Base-by-base conservation (phyloP, 768 basidiomycete species). In the Mycena rosella region DNA sequence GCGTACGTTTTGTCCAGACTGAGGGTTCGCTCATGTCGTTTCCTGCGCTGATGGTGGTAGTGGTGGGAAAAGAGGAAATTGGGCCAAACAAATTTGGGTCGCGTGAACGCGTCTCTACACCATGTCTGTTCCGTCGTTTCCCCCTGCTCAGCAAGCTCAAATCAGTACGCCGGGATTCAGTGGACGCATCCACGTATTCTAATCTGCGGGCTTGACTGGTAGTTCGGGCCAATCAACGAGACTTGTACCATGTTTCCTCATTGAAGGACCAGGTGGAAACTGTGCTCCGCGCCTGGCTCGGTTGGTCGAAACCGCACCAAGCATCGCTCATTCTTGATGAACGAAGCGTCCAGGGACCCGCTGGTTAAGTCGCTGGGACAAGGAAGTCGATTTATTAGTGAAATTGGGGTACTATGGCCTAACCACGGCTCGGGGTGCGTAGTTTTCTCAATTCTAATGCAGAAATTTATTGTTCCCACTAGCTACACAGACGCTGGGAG, bases 201-300 rank as follows among this genome's bases (percentile, higher is more conserved):
- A 40, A 45, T 57, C 45, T 55, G 11, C 53, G 52, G 45, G 47
- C 52, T 48, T 29, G 10, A n/a, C n/a, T n/a, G n/a, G n/a, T 75
- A 96, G 95, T 96, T 75, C 87, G 95, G 65, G 91, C 94, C 40
- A 91, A 94, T 75, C 95, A 96, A 75, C 83, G 95, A 68, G 95
- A 96, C 77, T 69, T 93, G 49, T 92, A 89, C 74, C 92, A 95
- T 80, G 83, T 95, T 47, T 85, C 89, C 32, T 87, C 88, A 8
- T 80, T 96, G 74, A 89, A 87, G 71, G 93, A 94, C 58, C 92
- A 95, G 74, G 82, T 88, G 13, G 93, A 94, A 70, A 86, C 82
- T 64, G 91, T 93, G 7, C 81, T 95, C 29, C 85, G 94, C 48
- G 85, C 92, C 40, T 93, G 91, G 89, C 77, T 96, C 14, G 95